Conservation (phyloP, 305 asterid species). For the Fraxinus xanthoxyloides region DNA sequence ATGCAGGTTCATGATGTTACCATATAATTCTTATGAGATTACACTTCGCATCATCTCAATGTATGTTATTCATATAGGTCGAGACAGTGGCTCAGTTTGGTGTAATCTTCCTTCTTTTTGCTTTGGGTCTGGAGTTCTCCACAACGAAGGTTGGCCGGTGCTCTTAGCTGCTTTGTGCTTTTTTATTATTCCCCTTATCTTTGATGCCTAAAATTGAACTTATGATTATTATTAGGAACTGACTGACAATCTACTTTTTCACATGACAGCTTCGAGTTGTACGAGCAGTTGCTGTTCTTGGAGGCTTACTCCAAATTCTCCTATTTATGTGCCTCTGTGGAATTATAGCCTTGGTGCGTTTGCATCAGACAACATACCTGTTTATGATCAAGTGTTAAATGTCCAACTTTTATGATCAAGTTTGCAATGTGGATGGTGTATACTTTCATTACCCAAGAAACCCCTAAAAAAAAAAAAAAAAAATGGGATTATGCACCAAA, state of each 20-base stretch:
- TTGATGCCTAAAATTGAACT: conserved; percentile 15
- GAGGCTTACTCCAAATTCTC: conserved; percentile 88
- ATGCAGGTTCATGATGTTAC: neutral
- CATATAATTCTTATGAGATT: neutral
- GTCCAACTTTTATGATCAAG: neutral
- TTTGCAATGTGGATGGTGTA: conserved; percentile 3
- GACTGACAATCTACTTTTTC: conserved; percentile 8
- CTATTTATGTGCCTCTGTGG: conserved; percentile 95
- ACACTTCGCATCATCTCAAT: conserved; percentile 17
- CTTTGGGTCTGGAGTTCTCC: conserved; percentile 96
- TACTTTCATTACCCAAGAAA: neutral
- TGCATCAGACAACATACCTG: neutral
- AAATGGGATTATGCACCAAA: no score
- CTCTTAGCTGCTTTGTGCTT: neutral
- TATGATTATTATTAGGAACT: conserved; percentile 9
- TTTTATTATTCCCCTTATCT: conserved; percentile 6
- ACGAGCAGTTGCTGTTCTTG: conserved; percentile 97
- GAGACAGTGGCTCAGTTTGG: conserved; percentile 99
- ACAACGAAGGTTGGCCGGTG: conserved; percentile 64
- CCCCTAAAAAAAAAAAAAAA: no score
- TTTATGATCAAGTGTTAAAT: neutral
- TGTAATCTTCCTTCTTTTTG: conserved; percentile 97
- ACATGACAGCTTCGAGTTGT: conserved; percentile 82
- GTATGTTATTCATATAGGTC: conserved; percentile 54
- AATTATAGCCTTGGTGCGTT: conserved; percentile 78